Evolutionary conservation across 805 yeast species (phyloP).

Genomic region (Candida patagonica): DNA sequence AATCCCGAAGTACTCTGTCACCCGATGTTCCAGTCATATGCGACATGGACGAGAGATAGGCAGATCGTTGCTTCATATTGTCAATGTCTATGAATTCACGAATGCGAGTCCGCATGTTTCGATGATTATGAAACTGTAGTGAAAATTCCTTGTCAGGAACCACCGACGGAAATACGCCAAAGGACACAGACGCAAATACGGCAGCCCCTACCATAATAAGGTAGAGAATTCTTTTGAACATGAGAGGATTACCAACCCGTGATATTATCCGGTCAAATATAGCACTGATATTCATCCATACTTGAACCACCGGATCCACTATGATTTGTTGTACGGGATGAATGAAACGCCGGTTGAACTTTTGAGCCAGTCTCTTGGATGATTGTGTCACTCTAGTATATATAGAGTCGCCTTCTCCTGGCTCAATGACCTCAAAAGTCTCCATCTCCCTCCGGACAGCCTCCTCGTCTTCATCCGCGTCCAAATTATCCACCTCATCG

Average conservation of each 20-base stretch:
- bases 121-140: conserved; percentile 50
- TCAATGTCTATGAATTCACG: conserved; percentile 44
- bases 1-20: conserved; percentile 62
- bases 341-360: conserved; percentile 22
- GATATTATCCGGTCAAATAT: conserved; percentile 50
- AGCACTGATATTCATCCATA: conserved; percentile 27
- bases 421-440: conserved; percentile 40
- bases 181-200: conserved; percentile 47
- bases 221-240: conserved; percentile 67
- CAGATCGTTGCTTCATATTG: conserved; percentile 53
- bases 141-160: conserved; percentile 23
- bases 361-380: conserved; percentile 15
- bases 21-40: conserved; percentile 87
- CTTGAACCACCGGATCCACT: conserved; percentile 40
- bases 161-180: conserved; percentile 43
- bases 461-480: conserved; percentile 5
- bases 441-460: conserved; percentile 24
- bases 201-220: conserved; percentile 54
- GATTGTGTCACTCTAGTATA: conserved; percentile 16
- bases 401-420: conserved; percentile 8
- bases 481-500: conserved; percentile 5
- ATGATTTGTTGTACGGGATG: conserved; percentile 33
- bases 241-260: conserved; percentile 75
- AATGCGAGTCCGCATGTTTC: conserved; percentile 41
- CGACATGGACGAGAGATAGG: conserved; percentile 70